phyloP scores from a whole-genome alignment of 2,329 filamentous ascomycete species.

The Byssoonygena ceratinophila region DNA sequence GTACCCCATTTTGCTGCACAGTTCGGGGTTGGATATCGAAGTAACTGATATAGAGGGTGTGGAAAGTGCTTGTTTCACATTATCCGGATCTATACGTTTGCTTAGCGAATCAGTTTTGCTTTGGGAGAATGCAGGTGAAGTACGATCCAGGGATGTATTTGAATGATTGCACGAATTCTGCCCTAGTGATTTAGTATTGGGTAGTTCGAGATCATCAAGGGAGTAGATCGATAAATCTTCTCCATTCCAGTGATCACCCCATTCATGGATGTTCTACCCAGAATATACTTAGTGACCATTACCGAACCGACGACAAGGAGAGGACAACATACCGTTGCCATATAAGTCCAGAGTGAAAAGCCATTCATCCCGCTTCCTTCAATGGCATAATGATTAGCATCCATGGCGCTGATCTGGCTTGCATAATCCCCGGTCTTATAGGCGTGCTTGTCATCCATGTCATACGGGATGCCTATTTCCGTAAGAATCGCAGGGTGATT shows the following conservation, averaged over 20 bases:
- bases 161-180: slow-evolving; percentile 30
- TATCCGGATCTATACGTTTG: slow-evolving; percentile 57
- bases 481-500: slow-evolving; percentile 81
- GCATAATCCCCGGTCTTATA: slow-evolving; percentile 94
- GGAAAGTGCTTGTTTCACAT: slow-evolving; percentile 61
- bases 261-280: slow-evolving; percentile 67
- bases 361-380: slow-evolving; percentile 77
- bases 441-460: slow-evolving; percentile 94
- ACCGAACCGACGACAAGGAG: neutral
- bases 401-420: slow-evolving; percentile 82
- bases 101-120: slow-evolving; percentile 37
- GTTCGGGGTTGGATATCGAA: slow-evolving; percentile 43
- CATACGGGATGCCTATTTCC: slow-evolving; percentile 95
- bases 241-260: slow-evolving; percentile 94
- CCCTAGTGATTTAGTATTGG: slow-evolving; percentile 26
- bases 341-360: slow-evolving; percentile 84
- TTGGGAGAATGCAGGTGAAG: slow-evolving; percentile 46
- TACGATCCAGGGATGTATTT: slow-evolving; percentile 27
- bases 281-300: neutral
- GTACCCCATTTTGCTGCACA: slow-evolving; percentile 59
- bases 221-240: slow-evolving; percentile 91
- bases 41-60: slow-evolving; percentile 47
- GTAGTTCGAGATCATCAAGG: slow-evolving; percentile 60
- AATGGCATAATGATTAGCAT: slow-evolving; percentile 88
- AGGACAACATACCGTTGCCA: slow-evolving; percentile 47